A percentile compares a stretch with the other conserved stretches of the same genome.
phyloP scores from a whole-genome alignment of 208 protist species.

The Histomonas meleagridis region DNA sequence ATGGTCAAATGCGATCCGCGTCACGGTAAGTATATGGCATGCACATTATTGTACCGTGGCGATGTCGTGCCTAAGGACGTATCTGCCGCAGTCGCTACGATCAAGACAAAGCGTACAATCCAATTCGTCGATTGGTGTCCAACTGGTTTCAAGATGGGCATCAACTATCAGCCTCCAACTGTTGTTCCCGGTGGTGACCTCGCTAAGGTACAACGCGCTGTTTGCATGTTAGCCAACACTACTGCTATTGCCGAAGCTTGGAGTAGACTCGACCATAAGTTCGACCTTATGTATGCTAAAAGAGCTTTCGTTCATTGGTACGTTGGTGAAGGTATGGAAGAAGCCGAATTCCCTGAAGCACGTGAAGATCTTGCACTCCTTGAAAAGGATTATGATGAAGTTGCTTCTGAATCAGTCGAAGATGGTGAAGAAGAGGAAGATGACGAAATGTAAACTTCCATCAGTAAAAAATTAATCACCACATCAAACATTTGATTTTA shows the following conservation, averaged over 20 bases:
- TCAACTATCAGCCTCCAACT: conserved; percentile 86
- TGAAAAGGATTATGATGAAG: conserved; percentile 73
- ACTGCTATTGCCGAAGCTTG: conserved; percentile 73
- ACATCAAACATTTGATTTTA: too few relatives aligned
- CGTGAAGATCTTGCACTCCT: conserved; percentile 80
- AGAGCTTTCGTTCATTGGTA: conserved; percentile 87
- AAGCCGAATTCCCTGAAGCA: conserved; percentile 74
- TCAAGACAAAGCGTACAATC: conserved; percentile 62
- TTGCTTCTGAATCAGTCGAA: conserved; percentile 52
- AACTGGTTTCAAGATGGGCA: conserved; percentile 71
- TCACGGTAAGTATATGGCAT: conserved; percentile 65
- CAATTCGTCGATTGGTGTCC: conserved; percentile 64
- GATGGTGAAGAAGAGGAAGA: conserved; percentile 48
- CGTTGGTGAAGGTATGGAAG: conserved; percentile 87
- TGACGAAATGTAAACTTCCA: conserved; percentile 44
- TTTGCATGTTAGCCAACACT: conserved; percentile 81
- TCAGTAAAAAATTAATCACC: neutral
- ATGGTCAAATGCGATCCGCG: conserved; percentile 61
- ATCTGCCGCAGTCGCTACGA: conserved; percentile 56
- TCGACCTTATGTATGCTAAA: conserved; percentile 86
- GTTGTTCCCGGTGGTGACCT: conserved; percentile 79
- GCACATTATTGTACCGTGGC: conserved; percentile 62
- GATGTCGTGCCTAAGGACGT: conserved; percentile 64
- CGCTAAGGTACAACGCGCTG: conserved; percentile 71
- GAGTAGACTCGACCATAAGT: conserved; percentile 73